A percentile compares a stretch with the other conserved stretches of the same genome.
Evolutionary conservation across 345 rosid genomes (phyloP).

Genomic region (Linum trigynum): DNA sequence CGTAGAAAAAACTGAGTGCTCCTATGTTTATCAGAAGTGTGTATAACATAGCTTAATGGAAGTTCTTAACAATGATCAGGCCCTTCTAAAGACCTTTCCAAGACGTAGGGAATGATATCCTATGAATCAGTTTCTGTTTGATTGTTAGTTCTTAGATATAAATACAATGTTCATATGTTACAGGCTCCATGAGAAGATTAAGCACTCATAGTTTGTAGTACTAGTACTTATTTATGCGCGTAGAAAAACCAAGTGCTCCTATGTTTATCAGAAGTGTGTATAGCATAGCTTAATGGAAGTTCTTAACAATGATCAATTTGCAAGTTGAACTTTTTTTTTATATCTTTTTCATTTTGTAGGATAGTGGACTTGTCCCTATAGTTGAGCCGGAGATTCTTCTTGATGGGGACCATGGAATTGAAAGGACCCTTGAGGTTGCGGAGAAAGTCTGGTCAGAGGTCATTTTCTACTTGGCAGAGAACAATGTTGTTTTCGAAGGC

Average conservation of each 20-base stretch:
- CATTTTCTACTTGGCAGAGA: constrained; percentile 86
- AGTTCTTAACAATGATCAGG: not conserved
- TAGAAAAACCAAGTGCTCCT: too few relatives aligned
- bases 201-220: not conserved
- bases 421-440: constrained; percentile 92
- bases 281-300: too few relatives aligned
- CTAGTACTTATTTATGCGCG: too few relatives aligned
- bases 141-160: not conserved
- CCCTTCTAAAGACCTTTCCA: too few relatives aligned
- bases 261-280: too few relatives aligned
- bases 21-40: too few relatives aligned
- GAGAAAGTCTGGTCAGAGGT: constrained; percentile 98
- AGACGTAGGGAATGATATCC: not conserved
- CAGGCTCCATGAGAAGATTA: not conserved
- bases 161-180: not conserved
- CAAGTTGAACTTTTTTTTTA: too few relatives aligned
- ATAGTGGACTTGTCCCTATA: constrained; percentile 92
- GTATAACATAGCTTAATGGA: too few relatives aligned
- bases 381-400: constrained; percentile 99
- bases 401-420: constrained; percentile 91
- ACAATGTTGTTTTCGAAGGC: constrained; percentile 83
- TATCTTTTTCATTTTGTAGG: constrained; percentile 30
- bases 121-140: not conserved
- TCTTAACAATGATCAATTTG: not conserved
- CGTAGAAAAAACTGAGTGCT: too few relatives aligned